Base-by-base conservation (phyloP, 352 stramenopile genomes). In the Phytophthora syringae region DNA sequence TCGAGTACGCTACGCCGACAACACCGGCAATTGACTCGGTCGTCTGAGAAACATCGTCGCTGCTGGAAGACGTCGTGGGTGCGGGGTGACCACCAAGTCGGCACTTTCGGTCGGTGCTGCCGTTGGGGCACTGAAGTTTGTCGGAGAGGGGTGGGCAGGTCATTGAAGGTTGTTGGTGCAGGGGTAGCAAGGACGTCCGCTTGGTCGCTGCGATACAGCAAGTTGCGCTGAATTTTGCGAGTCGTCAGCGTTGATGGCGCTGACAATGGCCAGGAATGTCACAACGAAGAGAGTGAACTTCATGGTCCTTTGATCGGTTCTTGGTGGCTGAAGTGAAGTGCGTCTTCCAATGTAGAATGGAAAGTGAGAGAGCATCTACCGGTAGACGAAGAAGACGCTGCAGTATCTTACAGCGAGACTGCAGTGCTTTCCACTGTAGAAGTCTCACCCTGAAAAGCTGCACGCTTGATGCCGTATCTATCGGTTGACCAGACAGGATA, bases 281-380 rank as follows among this genome's bases (percentile, higher is more conserved):
- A 71, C 36, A 53, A 79, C 18, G 62, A 82, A 61, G 30, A 66
- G 28, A 13, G 68, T 66, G 71, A 85, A 50, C 30, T 85, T 82
- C 77, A 85, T 85, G 55, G 11, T 61, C 58, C 27, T n/a, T 59
- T 50, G 47, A 43, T 52, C 43, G 52, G 28, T 32, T 27, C 42
- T 39, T 36, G 55, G 21, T 22, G 18, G 5, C 27, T 32, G 27
- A 32, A 32, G 27, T 32, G 39, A 53, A 54, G 25, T 73, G 60
- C 32, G 55, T 59, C 44, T 5, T 57, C 45, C 27, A 55, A 73
- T 60, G 69, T 55, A 21, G 68, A 75, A 60, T 70, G 67, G 51
- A 70, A 70, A 76, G 54, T 70, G 58, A 64, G 28, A 20, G n/a
- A 36, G 57, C 21, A n/a, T n/a, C n/a, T n/a, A n/a, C n/a, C n/a